Percentiles rank a stretch among this genome's conserved stretches.
Conservation (phyloP, 1,139 yeast genomes). For the Kazachstania sp. region DNA sequence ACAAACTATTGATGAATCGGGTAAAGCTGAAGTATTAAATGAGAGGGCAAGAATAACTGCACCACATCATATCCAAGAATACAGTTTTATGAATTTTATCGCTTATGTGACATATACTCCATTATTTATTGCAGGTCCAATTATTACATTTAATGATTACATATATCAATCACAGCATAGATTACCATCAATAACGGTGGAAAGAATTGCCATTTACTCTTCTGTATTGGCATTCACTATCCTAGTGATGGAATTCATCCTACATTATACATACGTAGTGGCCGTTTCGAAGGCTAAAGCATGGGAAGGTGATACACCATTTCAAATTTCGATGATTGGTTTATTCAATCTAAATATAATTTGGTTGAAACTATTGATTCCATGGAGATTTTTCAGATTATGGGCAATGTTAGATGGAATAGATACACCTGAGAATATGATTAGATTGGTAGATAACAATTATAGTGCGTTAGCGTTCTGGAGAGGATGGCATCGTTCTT, state of each 20-base stretch:
- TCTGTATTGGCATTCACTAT: slow-evolving; percentile 63
- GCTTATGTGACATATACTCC: slow-evolving; percentile 83
- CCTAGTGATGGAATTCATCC: slow-evolving; percentile 75
- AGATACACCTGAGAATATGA: slow-evolving; percentile 97
- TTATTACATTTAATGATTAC: slow-evolving; percentile 85
- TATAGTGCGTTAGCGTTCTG: slow-evolving; percentile 89
- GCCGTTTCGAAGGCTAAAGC: slow-evolving; percentile 83
- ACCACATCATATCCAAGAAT: slow-evolving; percentile 52
- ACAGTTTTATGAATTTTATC: slow-evolving; percentile 53
- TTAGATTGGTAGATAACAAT: slow-evolving; percentile 90
- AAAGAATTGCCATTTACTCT: slow-evolving; percentile 54
- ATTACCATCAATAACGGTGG: slow-evolving; percentile 45
- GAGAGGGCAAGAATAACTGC: slow-evolving; percentile 65
- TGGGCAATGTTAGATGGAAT: slow-evolving; percentile 90
- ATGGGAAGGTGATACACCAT: slow-evolving; percentile 85
- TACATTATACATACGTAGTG: slow-evolving; percentile 86
- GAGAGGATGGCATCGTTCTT: slow-evolving; percentile 98
- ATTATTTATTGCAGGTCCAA: slow-evolving; percentile 89
- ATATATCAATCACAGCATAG: slow-evolving; percentile 50
- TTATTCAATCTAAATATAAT: slow-evolving; percentile 80
- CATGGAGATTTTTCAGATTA: slow-evolving; percentile 91
- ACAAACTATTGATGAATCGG: slow-evolving; percentile 23
- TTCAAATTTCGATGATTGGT: slow-evolving; percentile 92
- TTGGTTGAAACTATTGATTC: slow-evolving; percentile 86
- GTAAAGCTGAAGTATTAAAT: slow-evolving; percentile 27